A percentile compares a stretch with the other conserved stretches of the same genome.
These are phyloP conservation scores for Podila epicladia DNA, from an alignment of 192 early-diverging fungal genomes.

Conservation along the genomic window DNA sequence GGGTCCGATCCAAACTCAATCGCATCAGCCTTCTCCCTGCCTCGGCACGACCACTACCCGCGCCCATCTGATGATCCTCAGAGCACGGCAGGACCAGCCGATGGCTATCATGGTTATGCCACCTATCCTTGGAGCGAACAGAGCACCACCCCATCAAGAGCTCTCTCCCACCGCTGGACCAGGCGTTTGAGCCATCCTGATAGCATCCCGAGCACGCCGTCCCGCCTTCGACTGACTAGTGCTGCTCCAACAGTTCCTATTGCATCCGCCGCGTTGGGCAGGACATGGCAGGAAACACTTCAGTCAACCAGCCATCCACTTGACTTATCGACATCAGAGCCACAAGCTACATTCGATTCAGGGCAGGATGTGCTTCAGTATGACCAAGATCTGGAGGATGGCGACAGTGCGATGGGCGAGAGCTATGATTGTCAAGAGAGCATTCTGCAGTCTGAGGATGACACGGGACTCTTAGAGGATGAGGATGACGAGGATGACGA, in stretches of 20 bases:
- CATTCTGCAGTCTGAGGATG: neutral
- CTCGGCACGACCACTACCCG: slow-evolving; percentile 39
- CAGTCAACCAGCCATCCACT: neutral
- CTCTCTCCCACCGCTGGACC: slow-evolving; percentile 42
- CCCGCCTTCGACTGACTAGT: neutral
- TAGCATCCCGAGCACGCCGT: neutral
- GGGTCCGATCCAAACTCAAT: slow-evolving; percentile 42
- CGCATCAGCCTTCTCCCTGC: slow-evolving; percentile 30
- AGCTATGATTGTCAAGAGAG: slow-evolving; percentile 5
- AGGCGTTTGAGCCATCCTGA: slow-evolving; percentile 45
- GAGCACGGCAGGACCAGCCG: slow-evolving; percentile 3
- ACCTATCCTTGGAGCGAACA: slow-evolving; percentile 50
- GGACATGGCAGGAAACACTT: neutral
- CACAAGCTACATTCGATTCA: neutral
- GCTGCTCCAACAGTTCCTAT: slow-evolving; percentile 1
- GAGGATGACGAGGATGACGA: slow-evolving; percentile 9
- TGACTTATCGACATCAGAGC: neutral
- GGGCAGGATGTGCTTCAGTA: neutral
- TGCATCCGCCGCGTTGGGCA: neutral
- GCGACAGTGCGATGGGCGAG: slow-evolving; percentile 3
- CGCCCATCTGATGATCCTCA: slow-evolving; percentile 19
- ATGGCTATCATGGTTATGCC: slow-evolving; percentile 51
- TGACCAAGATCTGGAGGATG: slow-evolving; percentile 3
- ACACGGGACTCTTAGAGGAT: slow-evolving; percentile 1
- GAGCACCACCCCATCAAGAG: slow-evolving; percentile 38